Conservation (phyloP, 805 yeast species). For the Scheffersomyces stipitis region DNA sequence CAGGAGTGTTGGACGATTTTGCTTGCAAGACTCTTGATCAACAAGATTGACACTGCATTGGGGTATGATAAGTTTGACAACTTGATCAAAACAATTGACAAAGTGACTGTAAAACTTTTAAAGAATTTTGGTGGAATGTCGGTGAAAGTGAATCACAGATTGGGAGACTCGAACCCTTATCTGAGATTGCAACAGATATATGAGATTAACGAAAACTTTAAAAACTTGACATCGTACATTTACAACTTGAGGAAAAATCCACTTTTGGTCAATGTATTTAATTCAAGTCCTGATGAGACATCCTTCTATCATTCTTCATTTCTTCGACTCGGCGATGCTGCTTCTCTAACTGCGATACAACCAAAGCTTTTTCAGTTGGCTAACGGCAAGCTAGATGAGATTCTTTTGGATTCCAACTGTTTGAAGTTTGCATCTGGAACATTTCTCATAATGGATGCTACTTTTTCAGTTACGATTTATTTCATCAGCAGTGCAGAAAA, state of each 20-base stretch:
- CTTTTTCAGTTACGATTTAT: slow-evolving; percentile 26
- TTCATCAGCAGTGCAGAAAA: slow-evolving; percentile 8
- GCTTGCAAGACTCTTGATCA: slow-evolving; percentile 30
- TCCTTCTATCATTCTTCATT: slow-evolving; percentile 38
- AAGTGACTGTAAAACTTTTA: slow-evolving; percentile 23
- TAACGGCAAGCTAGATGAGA: not conserved
- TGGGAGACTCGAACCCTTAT: slow-evolving; percentile 21
- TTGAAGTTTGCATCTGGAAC: slow-evolving; percentile 7
- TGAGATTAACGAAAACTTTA: slow-evolving; percentile 26
- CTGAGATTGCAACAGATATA: slow-evolving; percentile 13
- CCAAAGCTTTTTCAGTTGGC: slow-evolving; percentile 26
- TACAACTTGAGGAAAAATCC: slow-evolving; percentile 37
- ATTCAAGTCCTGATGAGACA: slow-evolving; percentile 48
- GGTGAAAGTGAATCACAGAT: slow-evolving; percentile 2
- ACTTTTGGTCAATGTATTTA: slow-evolving; percentile 36
- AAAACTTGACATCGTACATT: slow-evolving; percentile 27
- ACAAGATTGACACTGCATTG: slow-evolving; percentile 32
- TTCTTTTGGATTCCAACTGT: slow-evolving; percentile 19
- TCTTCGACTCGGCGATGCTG: slow-evolving; percentile 13
- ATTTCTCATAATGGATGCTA: slow-evolving; percentile 30
- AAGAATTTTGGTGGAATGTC: slow-evolving; percentile 28
- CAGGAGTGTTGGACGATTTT: slow-evolving; percentile 29
- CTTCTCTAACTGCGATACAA: slow-evolving; percentile 23
- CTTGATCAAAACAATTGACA: slow-evolving; percentile 25
- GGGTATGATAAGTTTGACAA: slow-evolving; percentile 35